These are phyloP conservation scores for Tricholoma bakamatsutake DNA, from an alignment of 768 basidiomycete species.

Conservation along the genomic window DNA sequence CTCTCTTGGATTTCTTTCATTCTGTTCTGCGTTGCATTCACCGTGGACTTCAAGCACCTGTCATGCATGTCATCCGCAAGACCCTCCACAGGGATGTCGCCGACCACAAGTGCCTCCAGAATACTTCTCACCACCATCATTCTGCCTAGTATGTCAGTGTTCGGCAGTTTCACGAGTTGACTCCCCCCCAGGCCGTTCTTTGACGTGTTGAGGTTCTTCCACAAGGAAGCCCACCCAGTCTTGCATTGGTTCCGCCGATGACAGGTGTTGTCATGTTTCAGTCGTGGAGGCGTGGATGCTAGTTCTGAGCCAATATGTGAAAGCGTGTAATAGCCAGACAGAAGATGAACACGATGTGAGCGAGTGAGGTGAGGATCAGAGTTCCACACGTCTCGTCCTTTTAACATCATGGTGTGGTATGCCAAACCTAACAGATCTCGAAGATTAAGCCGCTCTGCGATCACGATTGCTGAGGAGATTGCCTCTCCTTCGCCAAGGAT, in stretches of 20 bases:
- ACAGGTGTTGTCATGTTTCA: conserved; percentile 39
- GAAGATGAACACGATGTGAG: conserved; percentile 44
- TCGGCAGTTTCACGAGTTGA: conserved; percentile 33
- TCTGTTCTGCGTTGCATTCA: conserved; percentile 36
- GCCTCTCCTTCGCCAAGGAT: conserved; percentile 40
- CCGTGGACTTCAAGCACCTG: conserved; percentile 37
- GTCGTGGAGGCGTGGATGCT: conserved; percentile 33
- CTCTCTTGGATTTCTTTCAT: conserved; percentile 42
- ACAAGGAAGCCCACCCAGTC: conserved; percentile 39
- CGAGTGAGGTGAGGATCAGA: conserved; percentile 38
- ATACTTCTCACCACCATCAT: conserved; percentile 43
- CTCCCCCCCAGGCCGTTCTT: conserved; percentile 16
- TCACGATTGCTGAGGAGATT: conserved; percentile 36
- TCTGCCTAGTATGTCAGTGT: conserved; percentile 39
- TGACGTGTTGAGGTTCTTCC: conserved; percentile 36
- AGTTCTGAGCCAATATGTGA: conserved; percentile 39
- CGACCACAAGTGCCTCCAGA: conserved; percentile 39
- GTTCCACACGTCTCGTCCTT: conserved; percentile 45
- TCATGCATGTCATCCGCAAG: conserved; percentile 35
- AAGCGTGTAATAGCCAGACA: conserved; percentile 48
- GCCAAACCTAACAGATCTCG: conserved; percentile 41
- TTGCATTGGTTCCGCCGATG: conserved; percentile 34
- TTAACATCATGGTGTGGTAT: conserved; percentile 47
- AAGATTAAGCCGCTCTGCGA: conserved; percentile 44
- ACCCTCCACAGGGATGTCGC: conserved; percentile 34